Evolutionary conservation across 352 stramenopile species (phyloP), one percentile per base, ranked within the genome.

Genomic region (Plasmopara halstedii): DNA sequence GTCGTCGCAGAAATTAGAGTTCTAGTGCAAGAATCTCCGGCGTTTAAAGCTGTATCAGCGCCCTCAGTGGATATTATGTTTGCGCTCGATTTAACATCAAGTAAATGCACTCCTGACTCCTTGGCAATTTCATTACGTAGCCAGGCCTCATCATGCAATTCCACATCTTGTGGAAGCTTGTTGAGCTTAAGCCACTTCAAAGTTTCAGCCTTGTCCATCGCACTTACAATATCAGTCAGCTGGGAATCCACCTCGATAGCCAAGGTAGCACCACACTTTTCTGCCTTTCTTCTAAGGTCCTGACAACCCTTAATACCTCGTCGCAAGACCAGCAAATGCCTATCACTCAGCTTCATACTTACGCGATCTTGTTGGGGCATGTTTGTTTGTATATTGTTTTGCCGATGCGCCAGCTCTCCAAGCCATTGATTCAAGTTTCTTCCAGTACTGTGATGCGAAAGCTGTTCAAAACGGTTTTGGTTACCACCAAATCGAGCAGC

Each of bases 181-280:
- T 20, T 68, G 10, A 87, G 33, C 40, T 81, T 77, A 0, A 93
- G 66, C 76, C 79, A 90, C 43, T 61, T 60, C 21, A 91, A 53
- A 17, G 76, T 87, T 31, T 88, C 76, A 2, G 42, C 50, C 17
- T 49, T 45, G 34, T 50, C 74, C 73, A 89, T 83, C 0, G 60
- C 73, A 42, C 75, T 88, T 26, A 93, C 71, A 38, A 93, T 76
- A 40, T 93, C 82, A 0, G 78, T 93, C 22, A 84, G 54, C 43
- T 85, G 71, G 2, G 76, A 64, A 35, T 80, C 86, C 0, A 93
- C 63, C 46, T 93, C 78, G 25, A 93, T 89, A 32, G 73, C 77
- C 33, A 93, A 51, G 5, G 57, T 79, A 11, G 75, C 75, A 23
- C 73, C 77, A 40, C 69, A 87, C 14, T 57, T 54, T 31, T 85